These are phyloP conservation scores for Elaeis guineensis DNA, from an alignment of 176 grass and related monocot genomes.

Conservation along the genomic window DNA sequence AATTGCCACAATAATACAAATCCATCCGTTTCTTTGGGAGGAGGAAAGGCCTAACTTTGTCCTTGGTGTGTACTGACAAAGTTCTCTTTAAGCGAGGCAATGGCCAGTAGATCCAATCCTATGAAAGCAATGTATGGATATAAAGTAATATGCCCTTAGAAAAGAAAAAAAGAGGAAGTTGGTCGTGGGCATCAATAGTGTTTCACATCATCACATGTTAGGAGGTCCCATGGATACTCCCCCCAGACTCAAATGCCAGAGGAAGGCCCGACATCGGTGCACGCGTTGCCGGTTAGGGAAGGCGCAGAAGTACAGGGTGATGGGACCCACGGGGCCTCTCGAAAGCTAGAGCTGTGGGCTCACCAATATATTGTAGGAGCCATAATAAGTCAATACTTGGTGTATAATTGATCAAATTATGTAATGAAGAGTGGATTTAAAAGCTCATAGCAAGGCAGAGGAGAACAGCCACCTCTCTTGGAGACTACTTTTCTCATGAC, in stretches of 20 bases:
- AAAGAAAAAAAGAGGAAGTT: background rate
- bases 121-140: too few relatives aligned
- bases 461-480: too few relatives aligned
- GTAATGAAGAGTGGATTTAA: too few relatives aligned
- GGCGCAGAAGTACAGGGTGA: background rate
- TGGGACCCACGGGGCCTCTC: slow-evolving; percentile 3
- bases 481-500: too few relatives aligned
- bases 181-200: background rate
- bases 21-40: slow-evolving; percentile 18
- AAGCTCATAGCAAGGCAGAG: too few relatives aligned
- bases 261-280: slow-evolving; percentile 3
- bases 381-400: too few relatives aligned
- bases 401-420: too few relatives aligned
- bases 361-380: background rate
- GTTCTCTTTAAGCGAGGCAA: too few relatives aligned
- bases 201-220: too few relatives aligned
- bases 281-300: slow-evolving; percentile 2
- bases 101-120: too few relatives aligned
- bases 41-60: slow-evolving; percentile 9
- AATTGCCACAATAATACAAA: background rate
- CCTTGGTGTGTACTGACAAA: background rate
- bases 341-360: slow-evolving; percentile 9
- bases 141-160: background rate
- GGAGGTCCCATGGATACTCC: too few relatives aligned
- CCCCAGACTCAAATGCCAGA: background rate